A percentile compares a stretch with the other conserved stretches of the same genome.
Evolutionary conservation across 1,284 basidiomycete species (phyloP).

Genomic region (Cryptococcus hybrid): DNA sequence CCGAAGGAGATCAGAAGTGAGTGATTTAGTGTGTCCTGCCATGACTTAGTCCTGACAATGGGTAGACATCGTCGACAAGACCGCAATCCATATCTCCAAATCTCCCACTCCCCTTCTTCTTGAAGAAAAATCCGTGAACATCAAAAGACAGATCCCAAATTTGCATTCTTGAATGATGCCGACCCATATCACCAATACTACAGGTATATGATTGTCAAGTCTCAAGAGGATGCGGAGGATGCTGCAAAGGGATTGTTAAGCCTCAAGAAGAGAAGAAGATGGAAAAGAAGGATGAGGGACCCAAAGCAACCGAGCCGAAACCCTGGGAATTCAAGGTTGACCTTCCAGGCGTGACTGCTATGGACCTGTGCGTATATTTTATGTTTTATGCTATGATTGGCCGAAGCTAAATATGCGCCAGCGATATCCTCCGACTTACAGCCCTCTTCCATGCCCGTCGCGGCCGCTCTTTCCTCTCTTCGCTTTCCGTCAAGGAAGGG

Average conservation of each 20-base stretch:
- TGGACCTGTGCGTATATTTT: slow-evolving; percentile 72
- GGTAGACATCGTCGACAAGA: slow-evolving; percentile 90
- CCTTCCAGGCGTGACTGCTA: slow-evolving; percentile 81
- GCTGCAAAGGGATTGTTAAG: slow-evolving; percentile 46
- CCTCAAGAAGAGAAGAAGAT: slow-evolving; percentile 31
- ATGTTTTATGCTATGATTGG: background rate
- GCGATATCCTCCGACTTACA: slow-evolving; percentile 85
- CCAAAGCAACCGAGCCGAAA: slow-evolving; percentile 68
- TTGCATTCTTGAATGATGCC: slow-evolving; percentile 85
- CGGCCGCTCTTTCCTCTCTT: slow-evolving; percentile 80
- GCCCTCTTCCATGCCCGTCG: slow-evolving; percentile 93
- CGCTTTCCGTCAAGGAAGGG: slow-evolving; percentile 82
- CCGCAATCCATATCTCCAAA: slow-evolving; percentile 88
- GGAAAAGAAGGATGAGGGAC: slow-evolving; percentile 54
- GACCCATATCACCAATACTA: slow-evolving; percentile 99
- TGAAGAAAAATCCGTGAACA: slow-evolving; percentile 92
- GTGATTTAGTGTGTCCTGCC: slow-evolving; percentile 32
- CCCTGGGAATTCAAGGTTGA: slow-evolving; percentile 82
- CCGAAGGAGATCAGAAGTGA: slow-evolving; percentile 88
- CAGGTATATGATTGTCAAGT: slow-evolving; percentile 76
- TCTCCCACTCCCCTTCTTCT: slow-evolving; percentile 84
- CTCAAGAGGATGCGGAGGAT: slow-evolving; percentile 63
- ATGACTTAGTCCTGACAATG: slow-evolving; percentile 5
- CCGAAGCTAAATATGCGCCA: slow-evolving; percentile 34
- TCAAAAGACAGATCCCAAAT: slow-evolving; percentile 91